phyloP scores from a whole-genome alignment of 257 asterid genomes.

The Catharanthus roseus region DNA sequence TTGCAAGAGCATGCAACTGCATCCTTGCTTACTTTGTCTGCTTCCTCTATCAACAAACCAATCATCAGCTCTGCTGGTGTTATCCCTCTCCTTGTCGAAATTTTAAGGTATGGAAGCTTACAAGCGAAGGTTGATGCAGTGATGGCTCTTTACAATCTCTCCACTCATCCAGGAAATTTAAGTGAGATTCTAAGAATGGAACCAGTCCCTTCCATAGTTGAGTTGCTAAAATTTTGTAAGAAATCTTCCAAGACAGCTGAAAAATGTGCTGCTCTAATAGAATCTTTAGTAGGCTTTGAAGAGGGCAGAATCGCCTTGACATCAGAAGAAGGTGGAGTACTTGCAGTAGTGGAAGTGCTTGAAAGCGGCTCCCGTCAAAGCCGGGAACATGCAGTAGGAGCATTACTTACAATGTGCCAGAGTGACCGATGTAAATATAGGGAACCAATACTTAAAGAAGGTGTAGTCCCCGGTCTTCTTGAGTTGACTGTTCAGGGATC shows the following conservation, averaged over 20 bases:
- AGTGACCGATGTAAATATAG: constrained; percentile 67
- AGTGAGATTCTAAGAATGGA: constrained; percentile 45
- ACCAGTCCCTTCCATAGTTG: constrained; percentile 61
- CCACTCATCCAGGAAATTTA: constrained; percentile 54
- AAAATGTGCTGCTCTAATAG: constrained; percentile 66
- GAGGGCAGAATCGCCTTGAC: constrained; percentile 66
- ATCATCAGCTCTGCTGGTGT: constrained; percentile 72
- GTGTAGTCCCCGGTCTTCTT: constrained; percentile 91
- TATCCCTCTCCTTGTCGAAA: constrained; percentile 71
- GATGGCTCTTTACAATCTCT: constrained; percentile 87
- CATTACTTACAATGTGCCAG: constrained; percentile 72
- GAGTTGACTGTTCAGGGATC: constrained; percentile 94
- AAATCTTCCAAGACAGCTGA: constrained; percentile 68
- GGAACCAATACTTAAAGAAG: constrained; percentile 83
- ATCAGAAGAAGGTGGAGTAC: constrained; percentile 86
- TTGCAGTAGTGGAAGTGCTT: constrained; percentile 80
- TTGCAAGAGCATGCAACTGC: constrained; percentile 83
- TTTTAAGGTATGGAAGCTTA: constrained; percentile 41
- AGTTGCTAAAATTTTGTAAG: constrained; percentile 60
- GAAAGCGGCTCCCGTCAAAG: constrained; percentile 74
- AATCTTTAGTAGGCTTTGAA: constrained; percentile 60
- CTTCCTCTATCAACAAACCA: constrained; percentile 79
- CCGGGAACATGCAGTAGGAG: constrained; percentile 87
- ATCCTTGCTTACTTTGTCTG: constrained; percentile 81
- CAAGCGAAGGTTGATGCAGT: constrained; percentile 79